phyloP scores from a whole-genome alignment of 805 yeast species.

The Metschnikowia gelsemii region DNA sequence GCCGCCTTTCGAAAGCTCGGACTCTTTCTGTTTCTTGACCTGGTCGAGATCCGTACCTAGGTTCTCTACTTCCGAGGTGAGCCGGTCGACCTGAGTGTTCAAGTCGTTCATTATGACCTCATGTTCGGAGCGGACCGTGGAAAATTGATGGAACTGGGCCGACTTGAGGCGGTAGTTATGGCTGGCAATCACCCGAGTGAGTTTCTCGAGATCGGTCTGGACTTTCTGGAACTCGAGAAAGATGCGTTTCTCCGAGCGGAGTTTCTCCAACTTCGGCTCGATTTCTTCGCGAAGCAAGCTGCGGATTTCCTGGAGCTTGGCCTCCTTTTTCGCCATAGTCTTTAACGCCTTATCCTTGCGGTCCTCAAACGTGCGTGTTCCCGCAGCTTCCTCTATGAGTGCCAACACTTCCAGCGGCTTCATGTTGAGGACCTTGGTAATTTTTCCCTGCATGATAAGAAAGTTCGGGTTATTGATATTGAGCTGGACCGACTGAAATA shows the following conservation, averaged over 20 bases:
- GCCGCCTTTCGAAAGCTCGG: conserved; percentile 61
- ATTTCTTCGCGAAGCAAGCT: conserved; percentile 78
- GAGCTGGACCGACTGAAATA: conserved; percentile 92
- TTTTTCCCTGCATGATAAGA: conserved; percentile 97
- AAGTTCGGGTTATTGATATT: conserved; percentile 97
- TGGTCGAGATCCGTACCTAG: conserved; percentile 60
- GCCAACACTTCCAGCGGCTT: conserved; percentile 87
- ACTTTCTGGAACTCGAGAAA: conserved; percentile 85
- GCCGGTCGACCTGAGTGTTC: conserved; percentile 43
- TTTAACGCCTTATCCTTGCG: conserved; percentile 88
- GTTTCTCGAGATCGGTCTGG: conserved; percentile 74
- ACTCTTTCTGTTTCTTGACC: conserved; percentile 51
- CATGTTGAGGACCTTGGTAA: conserved; percentile 96
- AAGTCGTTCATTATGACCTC: conserved; percentile 42
- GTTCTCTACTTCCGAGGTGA: conserved; percentile 54
- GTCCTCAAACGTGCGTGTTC: conserved; percentile 93
- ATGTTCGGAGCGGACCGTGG: conserved; percentile 43
- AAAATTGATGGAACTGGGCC: conserved; percentile 42
- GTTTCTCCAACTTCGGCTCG: conserved; percentile 82
- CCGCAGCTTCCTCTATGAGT: conserved; percentile 96
- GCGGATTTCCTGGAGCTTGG: conserved; percentile 76
- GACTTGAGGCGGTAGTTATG: conserved; percentile 58
- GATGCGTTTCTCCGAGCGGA: conserved; percentile 76
- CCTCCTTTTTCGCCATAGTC: conserved; percentile 88
- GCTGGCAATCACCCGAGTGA: conserved; percentile 72